These are phyloP conservation scores for Microcos paniculata DNA, from an alignment of 345 rosid genomes.

Conservation along the genomic window DNA sequence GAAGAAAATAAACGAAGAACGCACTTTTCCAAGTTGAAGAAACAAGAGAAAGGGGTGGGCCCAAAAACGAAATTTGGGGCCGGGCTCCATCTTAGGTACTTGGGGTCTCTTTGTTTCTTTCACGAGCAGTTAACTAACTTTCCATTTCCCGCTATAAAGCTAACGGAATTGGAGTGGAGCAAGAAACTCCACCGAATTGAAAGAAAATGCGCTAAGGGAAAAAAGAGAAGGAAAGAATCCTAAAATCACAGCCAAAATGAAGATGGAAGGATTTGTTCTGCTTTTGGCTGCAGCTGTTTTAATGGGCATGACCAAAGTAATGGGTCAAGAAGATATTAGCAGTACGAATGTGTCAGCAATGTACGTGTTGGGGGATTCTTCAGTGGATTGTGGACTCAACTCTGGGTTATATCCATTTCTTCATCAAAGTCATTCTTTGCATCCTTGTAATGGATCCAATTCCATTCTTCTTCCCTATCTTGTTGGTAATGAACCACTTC, in stretches of 20 bases:
- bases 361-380: constrained; percentile 64
- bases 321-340: neutral
- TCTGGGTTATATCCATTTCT: constrained; percentile 48
- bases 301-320: neutral
- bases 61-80: neutral
- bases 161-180: neutral
- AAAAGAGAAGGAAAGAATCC: neutral
- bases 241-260: neutral
- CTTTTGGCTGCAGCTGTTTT: constrained; percentile 2
- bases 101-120: neutral
- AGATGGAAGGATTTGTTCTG: neutral
- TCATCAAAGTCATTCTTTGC: constrained; percentile 48
- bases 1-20: neutral
- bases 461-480: constrained; percentile 52
- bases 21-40: neutral
- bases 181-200: neutral
- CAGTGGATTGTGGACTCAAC: constrained; percentile 67
- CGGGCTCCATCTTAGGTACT: neutral
- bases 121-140: neutral
- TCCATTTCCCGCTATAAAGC: neutral
- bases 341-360: constrained; percentile 30
- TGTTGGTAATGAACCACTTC: constrained; percentile 37
- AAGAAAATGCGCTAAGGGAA: neutral
- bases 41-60: neutral
- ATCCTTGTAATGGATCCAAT: constrained; percentile 55